A percentile compares a stretch with the other conserved stretches of the same genome.
Conservation (phyloP, 2,329 filamentous ascomycete genomes). For the Sarocladiaceae sp. region DNA sequence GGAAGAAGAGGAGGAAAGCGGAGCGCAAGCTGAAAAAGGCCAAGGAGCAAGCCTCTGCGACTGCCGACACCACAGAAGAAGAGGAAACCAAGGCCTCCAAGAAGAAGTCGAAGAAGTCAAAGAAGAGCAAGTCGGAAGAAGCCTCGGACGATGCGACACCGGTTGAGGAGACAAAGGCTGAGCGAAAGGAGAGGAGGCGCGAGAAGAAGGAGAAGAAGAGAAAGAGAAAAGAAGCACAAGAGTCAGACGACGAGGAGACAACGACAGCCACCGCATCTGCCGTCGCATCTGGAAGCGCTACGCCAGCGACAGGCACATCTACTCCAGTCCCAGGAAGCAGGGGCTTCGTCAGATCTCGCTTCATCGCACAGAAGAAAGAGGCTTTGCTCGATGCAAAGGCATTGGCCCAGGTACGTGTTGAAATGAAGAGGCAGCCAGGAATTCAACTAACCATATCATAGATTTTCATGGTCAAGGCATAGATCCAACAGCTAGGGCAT, state of each 20-base stretch:
- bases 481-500: neutral
- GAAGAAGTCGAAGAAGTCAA: constrained; percentile 17
- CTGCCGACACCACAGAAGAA: constrained; percentile 13
- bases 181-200: constrained; percentile 36
- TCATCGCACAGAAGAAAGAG: constrained; percentile 84
- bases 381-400: constrained; percentile 78
- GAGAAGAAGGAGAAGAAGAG: constrained; percentile 47
- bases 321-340: constrained; percentile 49
- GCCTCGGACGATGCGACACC: constrained; percentile 6
- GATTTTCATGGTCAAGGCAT: constrained; percentile 67
- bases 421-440: neutral
- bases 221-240: constrained; percentile 36
- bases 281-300: constrained; percentile 22
- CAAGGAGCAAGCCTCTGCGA: constrained; percentile 18
- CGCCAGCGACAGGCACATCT: constrained; percentile 38
- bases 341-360: constrained; percentile 72
- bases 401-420: constrained; percentile 71
- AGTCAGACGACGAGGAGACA: constrained; percentile 14
- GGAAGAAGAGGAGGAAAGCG: constrained; percentile 20
- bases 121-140: neutral
- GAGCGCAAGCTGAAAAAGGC: constrained; percentile 30
- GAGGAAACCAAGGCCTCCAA: constrained; percentile 18
- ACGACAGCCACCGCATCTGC: constrained; percentile 14
- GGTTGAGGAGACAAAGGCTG: constrained; percentile 16
- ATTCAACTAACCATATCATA: constrained; percentile 21